Conservation (phyloP, 108 stramenopile genomes). For the Fragilaria radians region DNA sequence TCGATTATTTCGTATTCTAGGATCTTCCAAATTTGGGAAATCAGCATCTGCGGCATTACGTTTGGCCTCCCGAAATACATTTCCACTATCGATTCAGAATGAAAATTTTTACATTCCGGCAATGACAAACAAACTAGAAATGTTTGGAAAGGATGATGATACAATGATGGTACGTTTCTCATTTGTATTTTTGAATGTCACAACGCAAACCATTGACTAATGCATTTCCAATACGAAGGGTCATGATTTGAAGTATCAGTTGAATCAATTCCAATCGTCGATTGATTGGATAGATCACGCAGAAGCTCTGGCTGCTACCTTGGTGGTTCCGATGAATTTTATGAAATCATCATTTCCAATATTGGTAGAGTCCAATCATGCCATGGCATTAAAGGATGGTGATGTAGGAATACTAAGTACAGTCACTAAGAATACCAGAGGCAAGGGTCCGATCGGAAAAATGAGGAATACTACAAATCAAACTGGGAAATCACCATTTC, state of each 20-base stretch:
- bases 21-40: constrained; percentile 83
- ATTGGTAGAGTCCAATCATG: constrained; percentile 14
- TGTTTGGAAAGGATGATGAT: neutral
- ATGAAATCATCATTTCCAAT: constrained; percentile 34
- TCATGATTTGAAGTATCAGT: neutral
- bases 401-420: neutral
- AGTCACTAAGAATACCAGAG: constrained; percentile 3
- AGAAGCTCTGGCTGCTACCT: constrained; percentile 51
- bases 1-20: constrained; percentile 85
- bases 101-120: constrained; percentile 45
- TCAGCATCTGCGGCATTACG: constrained; percentile 46
- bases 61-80: constrained; percentile 45
- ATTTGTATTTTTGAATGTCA: neutral
- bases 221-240: no score
- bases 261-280: constrained; percentile 3
- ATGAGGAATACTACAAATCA: neutral
- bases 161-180: neutral
- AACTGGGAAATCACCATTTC: constrained; percentile 50
- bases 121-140: constrained; percentile 12
- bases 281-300: constrained; percentile 41
- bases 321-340: constrained; percentile 63
- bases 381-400: constrained; percentile 1
- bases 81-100: constrained; percentile 53
- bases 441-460: no score
- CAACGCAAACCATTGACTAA: no score